Evolutionary conservation across 2,329 filamentous ascomycete genomes (phyloP), one percentile per base, ranked within the genome.

Genomic region (Aspergillus melleus): DNA sequence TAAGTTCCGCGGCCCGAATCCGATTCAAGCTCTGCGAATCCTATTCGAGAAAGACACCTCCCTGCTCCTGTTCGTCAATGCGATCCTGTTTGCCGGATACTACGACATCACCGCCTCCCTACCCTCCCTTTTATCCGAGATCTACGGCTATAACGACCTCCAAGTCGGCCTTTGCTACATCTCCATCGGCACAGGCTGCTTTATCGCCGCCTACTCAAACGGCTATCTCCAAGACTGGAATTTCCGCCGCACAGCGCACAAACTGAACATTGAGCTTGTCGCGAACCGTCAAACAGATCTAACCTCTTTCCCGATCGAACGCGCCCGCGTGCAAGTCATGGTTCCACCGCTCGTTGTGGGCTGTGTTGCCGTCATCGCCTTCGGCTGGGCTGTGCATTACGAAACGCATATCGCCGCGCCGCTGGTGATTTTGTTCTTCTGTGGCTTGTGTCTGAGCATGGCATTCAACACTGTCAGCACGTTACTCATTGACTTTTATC

Each of bases 51-150:
- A 74, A 44, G 76, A 78, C 54, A 75, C 74, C 1, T 66, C 64
- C 1, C 59, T 77, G 4, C 66, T 79, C 46, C 66, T 80, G 1
- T 61, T 79, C 20, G 70, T 74, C n/a, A 76, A 72, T 14, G 75
- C 71, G 0, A 60, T 80, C 6, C 67, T 82, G 30, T 84, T 83
- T 63, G 79, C 79, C 3, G 76, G 75, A 4, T 83, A 80, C 70
- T 81, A 82, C 66, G 76, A 77, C 44, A 72, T 83, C 12, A 77
- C 77, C 39, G 76, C 79, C 2, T 73, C 75, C 1, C 3, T 36
- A 16, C 42, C 42, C 4, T 78, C 76, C 49, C 61, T 69, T 11
- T 62, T 69, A 0, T 62, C 74, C 2, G 14, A 46, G 16, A 73
- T 82, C 3, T 81, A 81, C 61, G 70, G 70, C 14, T 72, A 79